Evolutionary conservation across 2,329 filamentous ascomycete species (phyloP), one percentile per base, ranked within the genome.

Genomic region (Amauroascus niger): DNA sequence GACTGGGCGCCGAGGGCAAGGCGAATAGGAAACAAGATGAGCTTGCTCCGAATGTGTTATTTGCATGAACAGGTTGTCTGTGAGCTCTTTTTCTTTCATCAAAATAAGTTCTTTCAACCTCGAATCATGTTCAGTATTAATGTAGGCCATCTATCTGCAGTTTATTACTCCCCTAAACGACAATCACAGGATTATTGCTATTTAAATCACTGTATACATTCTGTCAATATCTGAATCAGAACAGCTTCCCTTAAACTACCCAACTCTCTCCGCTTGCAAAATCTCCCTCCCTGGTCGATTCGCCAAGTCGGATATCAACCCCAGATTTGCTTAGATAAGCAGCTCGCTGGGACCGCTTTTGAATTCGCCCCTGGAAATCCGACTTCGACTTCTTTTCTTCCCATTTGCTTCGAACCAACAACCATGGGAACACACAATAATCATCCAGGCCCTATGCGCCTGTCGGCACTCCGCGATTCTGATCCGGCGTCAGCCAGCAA

Each of bases 31-130:
- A 80, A 62, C 77, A 76, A 61, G 80, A 87, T 68, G 82, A 82
- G 59, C 74, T 96, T 69, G 89, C 94, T 71, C 84, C 86, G 59
- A 81, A 79, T 67, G 78, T 82, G 61, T 71, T 94, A 54, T 94
- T 94, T 74, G 81, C 83, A 62, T 91, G 77, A 74, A 20, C 20
- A n/a, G n/a, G n/a, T 26, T 7, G 20, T 30, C 43, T 22, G 11
- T 54, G 30, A 6, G 20, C 37, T 53, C 26, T 22, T 48, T 47
- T 7, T 32, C 41, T 41, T 35, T 13, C n/a, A n/a, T n/a, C n/a
- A n/a, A n/a, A n/a, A n/a, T n/a, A n/a, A n/a, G n/a, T n/a, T n/a
- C n/a, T n/a, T n/a, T n/a, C n/a, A n/a, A n/a, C n/a, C n/a, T n/a
- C n/a, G n/a, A n/a, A n/a, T n/a, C n/a, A n/a, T n/a, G n/a, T n/a